phyloP scores from a whole-genome alignment of 2,329 filamentous ascomycete species.

The Emergomyces pasteurianus region DNA sequence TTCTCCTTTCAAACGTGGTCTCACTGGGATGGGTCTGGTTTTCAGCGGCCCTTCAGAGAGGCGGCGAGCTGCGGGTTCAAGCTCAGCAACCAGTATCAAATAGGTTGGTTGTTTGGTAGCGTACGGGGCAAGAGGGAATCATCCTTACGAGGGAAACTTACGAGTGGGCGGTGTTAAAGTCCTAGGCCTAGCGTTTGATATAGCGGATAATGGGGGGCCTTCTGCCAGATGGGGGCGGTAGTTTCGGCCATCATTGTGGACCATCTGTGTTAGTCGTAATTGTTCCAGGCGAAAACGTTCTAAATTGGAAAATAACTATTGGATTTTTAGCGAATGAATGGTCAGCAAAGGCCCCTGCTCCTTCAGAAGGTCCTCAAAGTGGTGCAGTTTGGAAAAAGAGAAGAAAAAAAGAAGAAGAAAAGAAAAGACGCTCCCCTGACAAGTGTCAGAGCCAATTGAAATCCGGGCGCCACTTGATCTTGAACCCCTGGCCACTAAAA shows the following conservation, averaged over 20 bases:
- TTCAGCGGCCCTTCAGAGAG: not conserved
- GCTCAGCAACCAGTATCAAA: not conserved
- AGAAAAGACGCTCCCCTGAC: not conserved
- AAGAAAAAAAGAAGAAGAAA: not conserved
- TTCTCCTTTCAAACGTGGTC: not conserved
- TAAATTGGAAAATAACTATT: constrained; percentile 30
- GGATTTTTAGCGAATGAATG: constrained; percentile 11
- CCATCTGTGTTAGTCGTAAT: constrained; percentile 22
- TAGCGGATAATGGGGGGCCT: not conserved
- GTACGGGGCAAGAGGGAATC: not conserved
- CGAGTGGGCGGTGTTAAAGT: not conserved
- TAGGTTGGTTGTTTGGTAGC: not conserved
- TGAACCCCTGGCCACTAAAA: not conserved
- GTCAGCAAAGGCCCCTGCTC: not conserved
- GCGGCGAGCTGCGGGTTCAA: not conserved
- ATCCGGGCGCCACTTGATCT: not conserved
- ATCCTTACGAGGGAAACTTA: not conserved
- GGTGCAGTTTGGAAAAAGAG: not conserved
- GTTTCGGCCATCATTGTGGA: constrained; percentile 15
- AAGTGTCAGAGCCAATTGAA: not conserved
- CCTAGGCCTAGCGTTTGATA: not conserved
- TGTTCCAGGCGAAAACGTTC: constrained; percentile 24
- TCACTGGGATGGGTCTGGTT: not conserved
- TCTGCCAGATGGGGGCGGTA: constrained; percentile 9
- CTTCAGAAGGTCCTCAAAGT: not conserved